Percentiles rank a stretch among this genome's conserved stretches.
Conservation (phyloP, 73 alveolate species). For the Breviolum minutum region DNA sequence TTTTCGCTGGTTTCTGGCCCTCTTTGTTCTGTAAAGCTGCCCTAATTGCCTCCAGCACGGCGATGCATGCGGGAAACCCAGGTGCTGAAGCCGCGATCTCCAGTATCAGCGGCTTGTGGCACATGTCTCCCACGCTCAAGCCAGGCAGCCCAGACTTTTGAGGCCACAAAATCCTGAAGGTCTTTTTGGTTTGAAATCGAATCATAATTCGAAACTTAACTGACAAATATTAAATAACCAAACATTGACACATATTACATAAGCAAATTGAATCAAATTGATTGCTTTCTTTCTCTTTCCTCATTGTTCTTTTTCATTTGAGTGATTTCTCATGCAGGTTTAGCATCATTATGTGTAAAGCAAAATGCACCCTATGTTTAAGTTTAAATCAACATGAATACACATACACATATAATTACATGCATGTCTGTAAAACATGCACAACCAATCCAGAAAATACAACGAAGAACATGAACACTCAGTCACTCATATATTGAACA, state of each 20-base stretch:
- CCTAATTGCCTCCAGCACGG: constrained; percentile 64
- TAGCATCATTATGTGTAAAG: not conserved
- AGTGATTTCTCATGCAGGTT: not conserved
- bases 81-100: constrained; percentile 66
- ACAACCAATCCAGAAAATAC: too few species aligned
- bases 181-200: not conserved
- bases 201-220: not conserved
- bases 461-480: too few species aligned
- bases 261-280: not conserved
- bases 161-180: constrained; percentile 59
- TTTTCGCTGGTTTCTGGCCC: not conserved
- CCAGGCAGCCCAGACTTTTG: constrained; percentile 78
- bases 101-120: constrained; percentile 36
- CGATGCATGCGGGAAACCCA: constrained; percentile 69
- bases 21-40: not conserved
- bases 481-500: too few species aligned
- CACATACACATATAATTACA: too few species aligned
- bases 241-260: not conserved
- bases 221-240: not conserved
- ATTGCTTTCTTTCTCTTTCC: not conserved
- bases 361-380: too few species aligned
- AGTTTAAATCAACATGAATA: too few species aligned
- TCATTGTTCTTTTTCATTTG: not conserved
- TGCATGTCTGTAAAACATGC: too few species aligned
- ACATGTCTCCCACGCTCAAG: constrained; percentile 56